Evolutionary conservation across 768 basidiomycete genomes (phyloP), one percentile per base, ranked within the genome.

Genomic region (Termitomyces eurrhizus): DNA sequence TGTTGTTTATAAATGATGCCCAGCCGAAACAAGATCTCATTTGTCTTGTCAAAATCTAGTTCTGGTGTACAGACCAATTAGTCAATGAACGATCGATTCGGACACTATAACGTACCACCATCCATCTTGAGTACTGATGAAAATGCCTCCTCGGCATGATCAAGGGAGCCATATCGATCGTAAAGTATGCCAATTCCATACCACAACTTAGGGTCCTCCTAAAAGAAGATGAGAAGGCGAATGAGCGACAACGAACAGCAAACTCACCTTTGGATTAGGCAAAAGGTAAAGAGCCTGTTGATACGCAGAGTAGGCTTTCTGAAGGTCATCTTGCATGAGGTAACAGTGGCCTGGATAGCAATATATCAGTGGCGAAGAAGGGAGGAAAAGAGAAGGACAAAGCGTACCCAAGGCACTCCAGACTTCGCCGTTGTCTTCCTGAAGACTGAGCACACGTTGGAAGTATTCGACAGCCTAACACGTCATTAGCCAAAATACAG

Each of bases 1-100:
- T 98, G 96, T 70, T 98, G 96, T 77, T 99, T 98, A 82, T 98
- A 98, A 63, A 99, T 99, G 70, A 99, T 98, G 39, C 97, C 97
- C 14, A 99, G 83, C 37, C 97, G 88, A 79, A 98, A 99, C 33
- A 96, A 88, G 64, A 99, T 98, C 71, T 99, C 97, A 71, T 98
- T 98, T 49, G 95, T 90, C 79, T 98, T 98, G 79, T 98, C 95
- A 66, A 98, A 99, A 71, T 95, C 95, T 87, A 81, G 69, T 69
- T 79, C 80, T 81, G 16, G 70, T 73, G 57, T 71, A 64, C 12
- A 18, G 7, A 37, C 24, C 0, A 68, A 63, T 67, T 62, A 67
- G 67, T 53, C 59, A 58, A 66, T 42, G 36, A 33, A 52, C 21
- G 53, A 57, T 45, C 13, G 49, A 41, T 35, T 8, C 18, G 39